A percentile compares a stretch with the other conserved stretches of the same genome.
phyloP scores from a whole-genome alignment of 2,329 filamentous ascomycete species.

The Raffaelea arxii region DNA sequence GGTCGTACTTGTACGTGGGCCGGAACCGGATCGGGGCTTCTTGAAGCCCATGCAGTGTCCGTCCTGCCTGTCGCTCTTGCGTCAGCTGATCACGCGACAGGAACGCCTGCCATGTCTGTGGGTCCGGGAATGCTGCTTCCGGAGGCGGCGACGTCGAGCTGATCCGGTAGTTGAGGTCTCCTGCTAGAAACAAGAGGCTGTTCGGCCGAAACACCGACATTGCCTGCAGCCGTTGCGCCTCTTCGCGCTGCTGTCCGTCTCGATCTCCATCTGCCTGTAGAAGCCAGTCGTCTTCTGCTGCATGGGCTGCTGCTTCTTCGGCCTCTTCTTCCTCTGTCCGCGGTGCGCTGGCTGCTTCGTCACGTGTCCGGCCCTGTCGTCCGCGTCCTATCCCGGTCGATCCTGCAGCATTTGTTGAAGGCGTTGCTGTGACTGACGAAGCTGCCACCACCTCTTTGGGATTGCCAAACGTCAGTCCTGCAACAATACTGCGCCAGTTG shows the following conservation, averaged over 20 bases:
- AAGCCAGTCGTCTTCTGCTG: conserved; percentile 19
- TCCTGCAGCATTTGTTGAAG: too few relatives aligned
- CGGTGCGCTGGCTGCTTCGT: conserved; percentile 14
- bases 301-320: conserved; percentile 17
- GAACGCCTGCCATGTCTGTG: conserved; percentile 55
- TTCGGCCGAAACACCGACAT: conserved; percentile 64
- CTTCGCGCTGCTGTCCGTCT: not conserved
- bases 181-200: conserved; percentile 74
- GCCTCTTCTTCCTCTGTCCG: conserved; percentile 23
- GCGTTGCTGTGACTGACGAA: not conserved
- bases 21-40: conserved; percentile 72
- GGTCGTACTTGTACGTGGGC: conserved; percentile 85
- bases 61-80: conserved; percentile 56
- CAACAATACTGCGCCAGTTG: conserved; percentile 81
- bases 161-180: conserved; percentile 93
- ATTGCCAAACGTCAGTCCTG: conserved; percentile 65
- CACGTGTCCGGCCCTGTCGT: conserved; percentile 7
- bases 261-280: too few relatives aligned
- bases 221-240: conserved; percentile 30
- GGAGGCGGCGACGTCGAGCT: conserved; percentile 53
- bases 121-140: conserved; percentile 51
- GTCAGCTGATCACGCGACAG: conserved; percentile 70
- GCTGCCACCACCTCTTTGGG: conserved; percentile 26
- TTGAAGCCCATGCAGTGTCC: conserved; percentile 66
- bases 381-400: conserved; percentile 1